These are phyloP conservation scores for Chlorokybus atmophyticus DNA, from an alignment of 139 green algal genomes.

Conservation along the genomic window DNA sequence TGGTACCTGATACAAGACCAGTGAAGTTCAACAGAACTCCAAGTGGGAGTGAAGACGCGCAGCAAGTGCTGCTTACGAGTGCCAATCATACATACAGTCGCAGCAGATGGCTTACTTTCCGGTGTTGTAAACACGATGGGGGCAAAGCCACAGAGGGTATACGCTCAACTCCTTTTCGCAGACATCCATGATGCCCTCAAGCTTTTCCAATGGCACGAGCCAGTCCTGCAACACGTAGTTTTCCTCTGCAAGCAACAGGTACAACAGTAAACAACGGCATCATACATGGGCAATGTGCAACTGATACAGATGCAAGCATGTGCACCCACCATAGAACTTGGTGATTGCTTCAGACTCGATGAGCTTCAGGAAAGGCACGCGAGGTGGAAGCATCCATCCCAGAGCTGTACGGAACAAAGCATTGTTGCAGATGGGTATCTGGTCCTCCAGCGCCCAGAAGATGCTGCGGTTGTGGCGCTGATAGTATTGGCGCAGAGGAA, in stretches of 20 bases:
- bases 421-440: slow-evolving; percentile 12
- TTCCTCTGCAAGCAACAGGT: background rate
- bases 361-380: slow-evolving; percentile 21
- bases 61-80: no score
- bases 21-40: no score
- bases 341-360: slow-evolving; percentile 17
- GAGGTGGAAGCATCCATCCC: slow-evolving; percentile 20
- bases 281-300: background rate
- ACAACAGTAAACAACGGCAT: background rate
- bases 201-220: slow-evolving; percentile 16
- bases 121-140: slow-evolving; percentile 5
- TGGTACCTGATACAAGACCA: background rate
- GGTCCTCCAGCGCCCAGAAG: slow-evolving; percentile 18
- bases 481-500: slow-evolving; percentile 19
- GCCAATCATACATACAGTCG: no score
- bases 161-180: slow-evolving; percentile 7
- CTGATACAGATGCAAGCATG: background rate
- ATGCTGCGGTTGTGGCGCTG: slow-evolving; percentile 16
- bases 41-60: no score
- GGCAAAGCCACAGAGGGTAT: slow-evolving; percentile 23
- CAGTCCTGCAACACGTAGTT: slow-evolving; percentile 6
- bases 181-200: slow-evolving; percentile 7
- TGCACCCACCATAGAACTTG: slow-evolving; percentile 11
- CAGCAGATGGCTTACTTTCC: background rate
- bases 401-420: slow-evolving; percentile 11